Evolutionary conservation across 2,329 filamentous ascomycete species (phyloP), one percentile per base, ranked within the genome.

Genomic region (Emergomyces orientalis): DNA sequence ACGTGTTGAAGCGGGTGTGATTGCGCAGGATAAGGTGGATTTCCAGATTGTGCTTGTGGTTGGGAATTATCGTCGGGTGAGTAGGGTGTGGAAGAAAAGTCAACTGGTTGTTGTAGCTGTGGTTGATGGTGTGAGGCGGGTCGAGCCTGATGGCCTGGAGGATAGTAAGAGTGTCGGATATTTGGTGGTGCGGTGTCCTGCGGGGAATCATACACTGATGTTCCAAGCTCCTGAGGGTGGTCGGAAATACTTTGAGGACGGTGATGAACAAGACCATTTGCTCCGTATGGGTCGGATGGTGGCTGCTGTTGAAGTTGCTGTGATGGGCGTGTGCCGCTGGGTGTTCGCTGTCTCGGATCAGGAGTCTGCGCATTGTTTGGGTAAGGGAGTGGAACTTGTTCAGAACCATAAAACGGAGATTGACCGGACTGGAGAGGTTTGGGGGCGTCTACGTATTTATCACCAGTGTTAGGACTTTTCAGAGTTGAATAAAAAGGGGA

Each of bases 161-260:
- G 67, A 14, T 70, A 69, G 61, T 75, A 78, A 22, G 72, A 69
- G 61, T 74, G 70, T 54, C 75, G 72, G 62, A 73, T 69, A 43
- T 65, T 64, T 60, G 67, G 61, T 37, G 67, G 59, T 37, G 68
- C 64, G 56, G 70, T 71, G 25, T 77, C 84, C 47, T 89, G 81
- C 51, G 88, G 89, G 3, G 88, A 89, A 73, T 91, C 88, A 70
- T 91, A 92, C 11, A 84, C 85, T 0, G 88, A 89, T 0, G 89
- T 91, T 32, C 88, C 87, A 56, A 93, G 79, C 76, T 93, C 89
- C 75, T 92, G 89, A 0, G 89, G 86, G 66, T 85, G 84, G 34
- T 86, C 86, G 68, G 88, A 88, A 13, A 84, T 88, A 73, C 85
- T 88, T 70, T 86, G 83, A 3, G 86, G 86, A 19, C 83, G 84